Conservation (phyloP, 176 grass and related monocot genomes). For the Hyparrhenia diplandra region DNA sequence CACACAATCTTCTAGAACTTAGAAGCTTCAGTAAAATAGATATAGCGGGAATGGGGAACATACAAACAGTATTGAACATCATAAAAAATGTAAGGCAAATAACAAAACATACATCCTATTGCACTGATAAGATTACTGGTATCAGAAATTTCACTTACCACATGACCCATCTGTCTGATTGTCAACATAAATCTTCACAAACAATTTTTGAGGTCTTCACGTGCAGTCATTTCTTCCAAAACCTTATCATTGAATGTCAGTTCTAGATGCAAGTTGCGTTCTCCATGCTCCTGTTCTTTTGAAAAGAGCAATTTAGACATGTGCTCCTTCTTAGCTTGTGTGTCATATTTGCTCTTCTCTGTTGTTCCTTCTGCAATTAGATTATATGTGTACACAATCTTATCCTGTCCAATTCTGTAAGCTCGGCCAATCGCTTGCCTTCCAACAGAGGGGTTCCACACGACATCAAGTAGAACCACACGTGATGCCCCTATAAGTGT, state of each 20-base stretch:
- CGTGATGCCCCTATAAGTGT: slow-evolving; percentile 73
- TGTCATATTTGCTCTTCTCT: slow-evolving; percentile 68
- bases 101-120: not conserved
- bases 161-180: slow-evolving; percentile 19
- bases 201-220: slow-evolving; percentile 51
- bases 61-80: not conserved
- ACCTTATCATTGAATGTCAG: slow-evolving; percentile 45
- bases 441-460: slow-evolving; percentile 83
- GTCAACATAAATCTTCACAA: slow-evolving; percentile 41
- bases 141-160: slow-evolving; percentile 24
- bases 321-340: slow-evolving; percentile 65
- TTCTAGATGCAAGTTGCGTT: slow-evolving; percentile 17
- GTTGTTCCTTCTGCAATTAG: slow-evolving; percentile 64
- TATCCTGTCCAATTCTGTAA: slow-evolving; percentile 74
- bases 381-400: slow-evolving; percentile 79
- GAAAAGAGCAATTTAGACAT: slow-evolving; percentile 76
- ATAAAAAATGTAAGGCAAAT: slow-evolving; percentile 9
- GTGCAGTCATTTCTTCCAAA: slow-evolving; percentile 59
- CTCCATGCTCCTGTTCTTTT: slow-evolving; percentile 12
- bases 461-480: slow-evolving; percentile 86
- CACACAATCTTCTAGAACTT: not conserved
- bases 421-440: slow-evolving; percentile 87
- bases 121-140: not conserved
- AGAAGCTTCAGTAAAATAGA: not conserved
- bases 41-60: not conserved